Evolutionary conservation across 108 stramenopile species (phyloP), one percentile per base, ranked within the genome.

Genomic region (Cyclotella baltica): DNA sequence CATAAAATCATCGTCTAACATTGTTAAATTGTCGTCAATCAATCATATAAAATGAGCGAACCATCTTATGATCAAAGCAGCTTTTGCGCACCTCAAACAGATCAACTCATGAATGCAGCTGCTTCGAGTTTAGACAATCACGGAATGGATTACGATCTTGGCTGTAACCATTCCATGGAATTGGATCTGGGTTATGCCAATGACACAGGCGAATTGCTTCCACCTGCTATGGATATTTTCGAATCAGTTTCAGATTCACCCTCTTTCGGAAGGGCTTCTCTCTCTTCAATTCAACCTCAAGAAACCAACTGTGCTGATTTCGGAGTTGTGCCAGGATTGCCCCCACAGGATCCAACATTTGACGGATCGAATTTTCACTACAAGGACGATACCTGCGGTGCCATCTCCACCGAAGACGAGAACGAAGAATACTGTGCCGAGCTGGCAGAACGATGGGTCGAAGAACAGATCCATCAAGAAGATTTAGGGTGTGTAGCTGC

Each of bases 351-450:
- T 55, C 55, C 25, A 55, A 25, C 47, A 48, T n/a, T 48, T 48
- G 19, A 2, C 18, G 55, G 55, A 6, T 55, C 55, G 1, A 27
- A 55, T 25, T 55, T 55, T 55, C 20, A 55, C 25, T 55, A 55
- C 55, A 25, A n/a, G n/a, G 55, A 55, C 55, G 55, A 55, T 27
- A n/a, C 55, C 11, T 55, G 20, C 25, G 55, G 55, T 6, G n/a
- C 25, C 10, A 22, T 55, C 20, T 25, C 55, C 25, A 25, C 22
- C 20, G 61, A 62, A 33, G 61, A 62, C 19, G 61, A 62, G 4
- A 6, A 62, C 19, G 61, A 36, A 62, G 61, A 36, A 62, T 62
- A 62, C 61, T 62, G 35, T 20, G 61, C 61, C 10, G 61, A 62
- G 18, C 33, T 62, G 16, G 61, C 61, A 25, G 61, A 62, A 62